Evolutionary conservation across 345 rosid species (phyloP).

Genomic region (Syzygium aromaticum): DNA sequence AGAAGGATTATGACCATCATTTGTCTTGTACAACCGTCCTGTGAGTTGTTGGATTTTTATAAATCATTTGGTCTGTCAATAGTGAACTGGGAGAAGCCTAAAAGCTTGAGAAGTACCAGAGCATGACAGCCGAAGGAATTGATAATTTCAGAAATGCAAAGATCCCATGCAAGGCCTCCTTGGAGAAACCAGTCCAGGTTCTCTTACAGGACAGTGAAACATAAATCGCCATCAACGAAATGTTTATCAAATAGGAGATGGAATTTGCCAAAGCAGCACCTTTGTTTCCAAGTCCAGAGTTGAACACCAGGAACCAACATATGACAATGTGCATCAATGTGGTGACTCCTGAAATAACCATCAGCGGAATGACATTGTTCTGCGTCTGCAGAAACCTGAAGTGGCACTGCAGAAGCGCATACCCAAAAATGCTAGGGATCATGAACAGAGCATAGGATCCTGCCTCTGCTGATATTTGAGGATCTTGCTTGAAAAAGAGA

Average conservation of each 20-base stretch:
- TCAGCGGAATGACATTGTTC: constrained; percentile 39
- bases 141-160: not conserved
- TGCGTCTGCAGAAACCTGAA: constrained; percentile 42
- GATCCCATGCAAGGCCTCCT: not conserved
- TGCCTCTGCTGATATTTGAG: not conserved
- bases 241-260: constrained; percentile 1
- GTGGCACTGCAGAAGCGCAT: not conserved
- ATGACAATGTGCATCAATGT: constrained; percentile 22
- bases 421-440: not conserved
- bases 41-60: not conserved
- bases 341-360: constrained; percentile 33
- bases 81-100: not conserved
- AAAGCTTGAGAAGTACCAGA: not conserved
- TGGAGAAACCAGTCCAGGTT: not conserved
- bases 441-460: not conserved
- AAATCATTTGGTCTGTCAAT: not conserved
- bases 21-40: not conserved
- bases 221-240: not conserved
- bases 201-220: not conserved
- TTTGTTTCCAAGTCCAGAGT: constrained; percentile 27
- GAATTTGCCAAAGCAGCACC: constrained; percentile 46
- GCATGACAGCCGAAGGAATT: not conserved
- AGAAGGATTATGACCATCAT: not conserved
- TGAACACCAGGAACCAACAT: constrained; percentile 40
- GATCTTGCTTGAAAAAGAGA: not conserved